phyloP scores from a whole-genome alignment of 106 monocot species.

The Dendrobium officinale region DNA sequence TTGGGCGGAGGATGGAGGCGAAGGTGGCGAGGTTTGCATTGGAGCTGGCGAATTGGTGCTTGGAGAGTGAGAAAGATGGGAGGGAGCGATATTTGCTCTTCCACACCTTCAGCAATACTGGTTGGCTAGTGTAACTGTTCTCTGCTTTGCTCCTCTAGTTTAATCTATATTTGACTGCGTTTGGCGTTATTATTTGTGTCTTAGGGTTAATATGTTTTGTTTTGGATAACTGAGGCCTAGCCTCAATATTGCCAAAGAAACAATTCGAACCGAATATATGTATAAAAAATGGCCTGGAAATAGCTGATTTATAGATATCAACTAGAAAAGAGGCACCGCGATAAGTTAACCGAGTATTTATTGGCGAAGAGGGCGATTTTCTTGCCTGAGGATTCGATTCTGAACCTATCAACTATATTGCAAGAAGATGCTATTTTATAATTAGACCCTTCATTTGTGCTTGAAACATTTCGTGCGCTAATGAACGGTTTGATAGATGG shows the following conservation, averaged over 20 bases:
- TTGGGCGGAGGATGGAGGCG: constrained; percentile 52
- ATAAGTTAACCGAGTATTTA: not conserved
- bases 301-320: not conserved
- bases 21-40: constrained; percentile 36
- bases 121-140: constrained; percentile 74
- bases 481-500: not conserved
- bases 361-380: not conserved
- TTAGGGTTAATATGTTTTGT: not conserved
- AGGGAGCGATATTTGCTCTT: constrained; percentile 56
- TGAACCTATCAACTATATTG: too few species aligned
- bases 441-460: not conserved
- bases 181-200: not conserved
- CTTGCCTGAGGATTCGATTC: too few species aligned
- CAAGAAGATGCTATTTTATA: too few species aligned
- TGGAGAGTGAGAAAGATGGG: constrained; percentile 38
- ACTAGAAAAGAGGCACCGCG: not conserved
- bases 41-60: constrained; percentile 54
- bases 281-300: not conserved
- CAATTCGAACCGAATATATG: not conserved
- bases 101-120: constrained; percentile 97
- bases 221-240: not conserved
- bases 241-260: not conserved
- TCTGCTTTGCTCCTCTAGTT: constrained; percentile 8
- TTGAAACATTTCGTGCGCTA: not conserved
- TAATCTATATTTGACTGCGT: not conserved